These are phyloP conservation scores for Calophaca sinica DNA, from an alignment of 306 rosid species.

Conservation along the genomic window DNA sequence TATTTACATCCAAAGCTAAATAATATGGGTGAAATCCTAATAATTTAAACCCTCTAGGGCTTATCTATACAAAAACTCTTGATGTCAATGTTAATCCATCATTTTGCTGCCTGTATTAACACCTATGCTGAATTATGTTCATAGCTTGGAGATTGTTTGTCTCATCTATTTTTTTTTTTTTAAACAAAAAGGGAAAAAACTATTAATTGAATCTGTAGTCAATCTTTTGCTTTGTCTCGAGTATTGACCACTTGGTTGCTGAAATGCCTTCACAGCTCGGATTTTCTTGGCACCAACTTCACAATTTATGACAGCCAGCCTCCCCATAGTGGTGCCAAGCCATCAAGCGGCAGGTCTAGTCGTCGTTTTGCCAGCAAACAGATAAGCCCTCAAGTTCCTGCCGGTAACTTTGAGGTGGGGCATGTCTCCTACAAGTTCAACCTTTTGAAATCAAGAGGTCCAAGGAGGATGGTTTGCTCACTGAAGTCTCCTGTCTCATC, in stretches of 20 bases:
- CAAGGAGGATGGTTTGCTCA: constrained; percentile 91
- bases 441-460: constrained; percentile 97
- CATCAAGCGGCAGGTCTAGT: constrained; percentile 70
- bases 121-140: constrained; percentile 23
- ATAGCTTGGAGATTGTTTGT: constrained; percentile 72
- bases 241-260: constrained; percentile 23
- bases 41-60: not conserved
- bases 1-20: not conserved
- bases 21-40: constrained; percentile 27
- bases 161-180: not conserved
- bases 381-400: constrained; percentile 97
- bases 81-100: constrained; percentile 1
- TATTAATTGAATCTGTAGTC: not conserved
- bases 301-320: constrained; percentile 91
- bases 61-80: not conserved
- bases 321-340: constrained; percentile 93
- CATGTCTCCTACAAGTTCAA: constrained; percentile 92
- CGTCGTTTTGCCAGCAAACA: constrained; percentile 97
- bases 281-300: constrained; percentile 95
- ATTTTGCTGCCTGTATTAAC: constrained; percentile 16
- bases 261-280: constrained; percentile 74
- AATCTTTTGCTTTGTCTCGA: constrained; percentile 14
- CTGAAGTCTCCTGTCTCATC: constrained; percentile 68
- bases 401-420: constrained; percentile 93
- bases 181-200: not conserved